These are phyloP conservation scores for Spinacia oleracea DNA, from an alignment of 179 eudicot genomes.

Conservation along the genomic window DNA sequence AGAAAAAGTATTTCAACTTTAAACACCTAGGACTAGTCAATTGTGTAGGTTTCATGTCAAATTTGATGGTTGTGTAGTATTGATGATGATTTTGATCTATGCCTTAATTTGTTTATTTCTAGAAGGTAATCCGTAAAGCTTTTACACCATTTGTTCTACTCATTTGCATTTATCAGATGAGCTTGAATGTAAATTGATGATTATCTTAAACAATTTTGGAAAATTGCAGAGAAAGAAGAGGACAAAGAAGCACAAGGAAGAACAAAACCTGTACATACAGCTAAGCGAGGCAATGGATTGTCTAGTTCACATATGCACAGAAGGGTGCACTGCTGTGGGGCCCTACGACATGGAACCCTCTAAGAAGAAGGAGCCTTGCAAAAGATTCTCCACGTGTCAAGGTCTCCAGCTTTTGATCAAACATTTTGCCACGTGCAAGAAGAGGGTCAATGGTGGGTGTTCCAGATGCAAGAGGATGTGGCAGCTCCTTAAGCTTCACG, in stretches of 20 bases:
- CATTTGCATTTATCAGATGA: no score
- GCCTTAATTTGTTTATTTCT: neutral
- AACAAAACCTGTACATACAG: slow-evolving; percentile 59
- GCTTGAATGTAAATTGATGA: neutral
- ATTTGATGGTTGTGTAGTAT: neutral
- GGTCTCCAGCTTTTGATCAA: slow-evolving; percentile 69
- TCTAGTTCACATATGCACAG: slow-evolving; percentile 83
- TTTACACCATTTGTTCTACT: no score
- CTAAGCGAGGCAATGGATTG: slow-evolving; percentile 94
- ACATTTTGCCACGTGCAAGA: slow-evolving; percentile 78
- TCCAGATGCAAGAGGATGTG: slow-evolving; percentile 79
- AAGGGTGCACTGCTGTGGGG: slow-evolving; percentile 86
- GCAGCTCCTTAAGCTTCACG: slow-evolving; percentile 83
- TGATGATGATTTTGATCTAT: neutral
- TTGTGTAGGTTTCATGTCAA: neutral
- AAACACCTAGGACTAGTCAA: neutral
- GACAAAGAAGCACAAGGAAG: slow-evolving; percentile 59
- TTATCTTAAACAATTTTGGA: neutral
- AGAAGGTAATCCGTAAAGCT: neutral
- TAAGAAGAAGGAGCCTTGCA: slow-evolving; percentile 65
- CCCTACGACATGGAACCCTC: slow-evolving; percentile 68
- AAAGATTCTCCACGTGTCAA: slow-evolving; percentile 65
- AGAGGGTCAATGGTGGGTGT: slow-evolving; percentile 69
- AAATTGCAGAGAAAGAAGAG: slow-evolving; percentile 74
- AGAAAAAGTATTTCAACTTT: neutral